Base-by-base conservation (phyloP, 164 flowering plant genomes). In the Sedum album region DNA sequence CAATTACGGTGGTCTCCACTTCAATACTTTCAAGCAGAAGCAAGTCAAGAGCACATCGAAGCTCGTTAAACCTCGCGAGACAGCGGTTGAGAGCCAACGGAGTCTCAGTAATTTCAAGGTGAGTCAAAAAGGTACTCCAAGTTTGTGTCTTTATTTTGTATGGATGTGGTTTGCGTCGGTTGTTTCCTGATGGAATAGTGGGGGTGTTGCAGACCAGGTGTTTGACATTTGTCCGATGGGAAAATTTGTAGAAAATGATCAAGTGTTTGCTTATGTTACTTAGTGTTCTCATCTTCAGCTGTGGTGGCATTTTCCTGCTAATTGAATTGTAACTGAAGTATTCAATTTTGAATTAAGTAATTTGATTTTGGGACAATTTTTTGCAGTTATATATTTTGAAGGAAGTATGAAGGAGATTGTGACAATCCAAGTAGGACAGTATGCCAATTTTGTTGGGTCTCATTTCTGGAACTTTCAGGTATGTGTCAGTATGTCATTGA, bases 381-480 rank as follows among this genome's bases (percentile, higher is more conserved):
- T 44, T 14, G 15, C 48, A 44, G 48, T 11, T 44, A 44, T 13
- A 44, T 44, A 28, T 0, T 9, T 49, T 23, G 30, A 25, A 55
- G 31, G 60, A 23, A 46, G 23, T 46, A 91, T 94, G 98, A 88
- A 69, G 75, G 97, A 94, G 75, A 73, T 94, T 17, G 95, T 91
- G 67, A 89, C 91, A 15, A 65, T 89, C 26, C 98, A 94, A 86
- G 88, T 83, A 49, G 97, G 97, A 74, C 80, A 78, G 51, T 91
- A 80, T 63, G 91, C 98, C 0, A 94, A 94, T 74, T 94, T 79
- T 73, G 67, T 90, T 33, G 98, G 96, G 33, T 91, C 97, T 72
- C 97, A 94, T 76, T 94, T 89, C 75, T 91, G 97, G 98, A 94
- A 91, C 79, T 86, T 91, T 70, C 97, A 89, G 95, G 97, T 79